Conservation (phyloP, 208 protist genomes). For the Acanthamoeba triangularis region DNA sequence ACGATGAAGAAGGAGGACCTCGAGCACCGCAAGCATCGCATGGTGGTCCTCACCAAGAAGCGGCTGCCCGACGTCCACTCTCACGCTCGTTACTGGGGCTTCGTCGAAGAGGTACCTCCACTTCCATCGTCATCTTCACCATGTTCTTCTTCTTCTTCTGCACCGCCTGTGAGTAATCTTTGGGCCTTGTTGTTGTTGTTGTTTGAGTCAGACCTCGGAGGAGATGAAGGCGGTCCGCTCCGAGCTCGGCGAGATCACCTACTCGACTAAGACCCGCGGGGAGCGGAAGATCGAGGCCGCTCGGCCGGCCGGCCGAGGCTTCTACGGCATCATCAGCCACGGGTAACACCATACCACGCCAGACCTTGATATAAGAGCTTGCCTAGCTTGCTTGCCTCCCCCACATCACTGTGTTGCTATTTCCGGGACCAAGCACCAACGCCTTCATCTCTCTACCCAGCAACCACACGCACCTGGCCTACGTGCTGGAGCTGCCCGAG, state of each 20-base stretch:
- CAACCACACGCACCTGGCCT: slow-evolving; percentile 43
- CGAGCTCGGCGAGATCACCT: not conserved
- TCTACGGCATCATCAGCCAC: slow-evolving; percentile 14
- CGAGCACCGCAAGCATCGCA: not conserved
- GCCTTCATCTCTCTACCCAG: not conserved
- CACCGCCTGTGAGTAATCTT: too few species aligned
- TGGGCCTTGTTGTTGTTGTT: not conserved
- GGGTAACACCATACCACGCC: not conserved
- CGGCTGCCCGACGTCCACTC: slow-evolving; percentile 7
- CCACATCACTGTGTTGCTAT: too few species aligned
- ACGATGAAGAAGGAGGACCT: not conserved
- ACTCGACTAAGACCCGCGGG: not conserved
- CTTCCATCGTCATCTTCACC: not conserved
- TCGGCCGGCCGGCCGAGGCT: not conserved
- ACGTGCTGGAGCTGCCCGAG: slow-evolving; percentile 27
- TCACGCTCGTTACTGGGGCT: slow-evolving; percentile 14
- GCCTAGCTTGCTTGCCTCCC: too few species aligned
- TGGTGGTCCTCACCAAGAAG: not conserved
- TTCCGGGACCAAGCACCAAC: not conserved
- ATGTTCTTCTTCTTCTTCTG: not conserved
- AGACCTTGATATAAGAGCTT: not conserved
- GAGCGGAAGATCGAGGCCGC: not conserved
- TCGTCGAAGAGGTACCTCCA: not conserved
- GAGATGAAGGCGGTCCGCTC: not conserved
- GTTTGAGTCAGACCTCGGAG: slow-evolving; percentile 11